Base-by-base conservation (phyloP, 1,284 basidiomycete species). In the Irpex sp. region DNA sequence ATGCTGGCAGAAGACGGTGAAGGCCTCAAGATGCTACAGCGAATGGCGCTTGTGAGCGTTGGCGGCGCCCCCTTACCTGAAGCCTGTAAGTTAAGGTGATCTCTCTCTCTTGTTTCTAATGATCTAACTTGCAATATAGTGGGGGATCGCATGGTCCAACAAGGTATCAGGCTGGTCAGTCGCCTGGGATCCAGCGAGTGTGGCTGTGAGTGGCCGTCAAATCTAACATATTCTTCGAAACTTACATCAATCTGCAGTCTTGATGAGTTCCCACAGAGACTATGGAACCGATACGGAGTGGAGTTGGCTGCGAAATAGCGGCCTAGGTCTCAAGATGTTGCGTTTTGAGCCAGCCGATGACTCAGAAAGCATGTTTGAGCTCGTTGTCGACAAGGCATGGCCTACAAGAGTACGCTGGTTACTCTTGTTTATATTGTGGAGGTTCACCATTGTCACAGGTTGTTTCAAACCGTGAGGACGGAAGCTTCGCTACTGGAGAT, bases 141-240 rank as follows among this genome's bases (percentile, higher is more conserved):
- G 58, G 71, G 71, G 11, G 66, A 72, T 65, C 27, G 59, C 13
- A 72, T 72, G 71, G 71, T 72, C 11, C 54, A 60, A 10, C 66
- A 63, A 6, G 71, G 71, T 6, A 65, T 72, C 11, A 66, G 44
- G 38, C 71, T 72, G 9, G 68, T 72, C 24, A 72, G 71, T 38
- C 68, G 71, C 13, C 54, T 72, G 20, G 71, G 71, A 7, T 72
- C 71, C 42, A 72, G 71, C 54, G 71, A 72, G 59, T 72, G 71
- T 49, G 71, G 71, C 13, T 72, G 71, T 72, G 38, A 45, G 71
- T 66, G 9, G 5, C 22, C 58, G 56, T 18, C 20, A 27, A 59
- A 44, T 42, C 13, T 5, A 15, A 24, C 15, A n/a, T 11, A 20
- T 69, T n/a, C 11, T 7, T 60, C 54, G 42, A 11, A n/a, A 59